Evolutionary conservation across 345 rosid species (phyloP), one percentile per base, ranked within the genome.

Genomic region (Odontarrhena argentea): DNA sequence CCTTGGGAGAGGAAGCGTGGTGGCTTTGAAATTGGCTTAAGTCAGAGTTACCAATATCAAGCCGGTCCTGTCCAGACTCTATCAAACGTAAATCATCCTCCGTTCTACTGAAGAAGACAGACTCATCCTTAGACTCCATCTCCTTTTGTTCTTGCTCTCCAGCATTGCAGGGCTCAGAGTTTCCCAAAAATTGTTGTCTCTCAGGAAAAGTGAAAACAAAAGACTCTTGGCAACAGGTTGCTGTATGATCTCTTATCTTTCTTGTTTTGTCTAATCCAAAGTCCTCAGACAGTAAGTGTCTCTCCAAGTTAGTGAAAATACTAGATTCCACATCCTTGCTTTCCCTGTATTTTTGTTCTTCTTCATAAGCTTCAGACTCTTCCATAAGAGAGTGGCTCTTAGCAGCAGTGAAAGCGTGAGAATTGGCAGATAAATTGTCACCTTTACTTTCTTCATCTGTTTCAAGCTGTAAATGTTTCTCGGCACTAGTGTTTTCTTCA

Each of bases 321-420:
- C 41, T 50, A 69, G 45, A 69, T 40, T 69, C 65, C 41, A 5
- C 72, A 67, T 36, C 55, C 35, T 6, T 9, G 55, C 55, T 40
- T 5, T 40, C 34, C 7, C 38, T 40, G 49, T 9, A 45, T 3
- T 2, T 63, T 13, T 24, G 35, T 49, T 63, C 67, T 11, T 45
- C 14, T 42, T 45, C 72, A 49, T 49, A 5, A 37, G 24, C 51
- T n/a, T 58, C 73, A 69, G 37, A 48, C 26, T 30, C 36, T 59
- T 52, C 35, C 52, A 50, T 40, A 30, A 30, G 51, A 60, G 59
- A 49, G 5, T 49, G 73, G 44, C 26, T 9, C 10, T 38, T 34
- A 7, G 36, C 7, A 58, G 43, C 46, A 49, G 28, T 35, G 40
- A 46, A 15, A 46, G 10, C 40, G 34, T 63, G 68, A 25, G 47